Conservation (phyloP, 495 filamentous ascomycete genomes). For the Ramalina intermedia region DNA sequence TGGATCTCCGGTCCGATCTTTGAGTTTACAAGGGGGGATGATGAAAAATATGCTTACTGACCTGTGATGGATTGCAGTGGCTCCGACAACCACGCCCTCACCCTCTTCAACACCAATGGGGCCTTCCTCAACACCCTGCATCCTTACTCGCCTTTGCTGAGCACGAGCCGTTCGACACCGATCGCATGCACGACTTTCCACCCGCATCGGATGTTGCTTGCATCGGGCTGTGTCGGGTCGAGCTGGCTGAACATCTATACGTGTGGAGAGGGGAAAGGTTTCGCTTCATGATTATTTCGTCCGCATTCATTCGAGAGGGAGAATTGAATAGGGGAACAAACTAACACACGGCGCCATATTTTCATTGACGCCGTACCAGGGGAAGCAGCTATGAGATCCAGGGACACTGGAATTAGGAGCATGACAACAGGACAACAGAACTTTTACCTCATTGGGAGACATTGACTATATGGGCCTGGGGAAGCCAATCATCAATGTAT, state of each 20-base stretch:
- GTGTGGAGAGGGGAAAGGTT: constrained; percentile 22
- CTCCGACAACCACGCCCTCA: constrained; percentile 73
- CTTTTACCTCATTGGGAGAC: too few relatives aligned
- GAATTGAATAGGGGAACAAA: too few relatives aligned
- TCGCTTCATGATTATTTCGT: neutral
- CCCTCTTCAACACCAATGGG: constrained; percentile 80
- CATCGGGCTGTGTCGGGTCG: constrained; percentile 60
- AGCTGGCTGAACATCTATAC: constrained; percentile 60
- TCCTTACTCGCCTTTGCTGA: constrained; percentile 78
- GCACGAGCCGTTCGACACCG: constrained; percentile 58
- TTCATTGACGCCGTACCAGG: too few relatives aligned
- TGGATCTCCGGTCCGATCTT: neutral
- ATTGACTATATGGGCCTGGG: too few relatives aligned
- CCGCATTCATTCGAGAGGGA: too few relatives aligned
- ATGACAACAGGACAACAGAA: too few relatives aligned
- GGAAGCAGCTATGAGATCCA: too few relatives aligned
- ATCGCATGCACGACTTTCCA: constrained; percentile 90
- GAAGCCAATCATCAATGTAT: neutral
- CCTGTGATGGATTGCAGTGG: constrained; percentile 38
- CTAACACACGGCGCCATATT: too few relatives aligned
- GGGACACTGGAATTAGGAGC: too few relatives aligned
- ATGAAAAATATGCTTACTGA: too few relatives aligned
- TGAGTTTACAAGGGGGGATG: neutral
- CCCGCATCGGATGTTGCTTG: constrained; percentile 85
- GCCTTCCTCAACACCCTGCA: constrained; percentile 63